Conservation (phyloP, 768 basidiomycete species). For the Suillus fuscotomentosus region DNA sequence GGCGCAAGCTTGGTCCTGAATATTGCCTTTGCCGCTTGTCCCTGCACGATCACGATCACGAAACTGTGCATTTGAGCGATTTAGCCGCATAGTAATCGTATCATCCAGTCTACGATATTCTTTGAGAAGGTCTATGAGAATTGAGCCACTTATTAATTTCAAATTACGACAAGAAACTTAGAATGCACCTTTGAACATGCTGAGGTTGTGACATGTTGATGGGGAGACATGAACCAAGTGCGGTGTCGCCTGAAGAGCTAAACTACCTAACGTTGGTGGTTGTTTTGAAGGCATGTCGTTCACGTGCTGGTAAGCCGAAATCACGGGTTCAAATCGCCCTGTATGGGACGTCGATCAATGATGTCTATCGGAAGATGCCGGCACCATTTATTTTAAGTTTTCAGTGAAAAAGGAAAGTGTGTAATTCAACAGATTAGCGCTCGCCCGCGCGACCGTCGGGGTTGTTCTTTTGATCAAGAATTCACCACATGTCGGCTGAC, state of each 20-base stretch:
- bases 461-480: slow-evolving; percentile 1
- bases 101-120: slow-evolving; percentile 85
- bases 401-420: slow-evolving; percentile 29
- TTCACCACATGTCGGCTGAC: background rate
- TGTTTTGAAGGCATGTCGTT: slow-evolving; percentile 38
- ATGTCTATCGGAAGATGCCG: slow-evolving; percentile 1
- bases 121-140: slow-evolving; percentile 64
- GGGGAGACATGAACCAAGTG: slow-evolving; percentile 73
- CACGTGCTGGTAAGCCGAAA: slow-evolving; percentile 27
- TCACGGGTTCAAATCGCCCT: slow-evolving; percentile 20
- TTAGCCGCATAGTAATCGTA: slow-evolving; percentile 74
- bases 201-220: slow-evolving; percentile 71
- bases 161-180: slow-evolving; percentile 6
- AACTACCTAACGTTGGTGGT: slow-evolving; percentile 59
- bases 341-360: slow-evolving; percentile 1
- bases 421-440: slow-evolving; percentile 13
- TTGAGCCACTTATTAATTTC: slow-evolving; percentile 15
- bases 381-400: background rate
- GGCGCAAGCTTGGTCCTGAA: slow-evolving; percentile 74
- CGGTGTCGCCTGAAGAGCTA: slow-evolving; percentile 62
- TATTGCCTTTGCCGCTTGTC: slow-evolving; percentile 42
- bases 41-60: slow-evolving; percentile 67
- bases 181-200: slow-evolving; percentile 64
- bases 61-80: slow-evolving; percentile 73
- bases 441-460: background rate